Evolutionary conservation across 352 stramenopile genomes (phyloP).

Genomic region (Salisapilia sapeloensis): DNA sequence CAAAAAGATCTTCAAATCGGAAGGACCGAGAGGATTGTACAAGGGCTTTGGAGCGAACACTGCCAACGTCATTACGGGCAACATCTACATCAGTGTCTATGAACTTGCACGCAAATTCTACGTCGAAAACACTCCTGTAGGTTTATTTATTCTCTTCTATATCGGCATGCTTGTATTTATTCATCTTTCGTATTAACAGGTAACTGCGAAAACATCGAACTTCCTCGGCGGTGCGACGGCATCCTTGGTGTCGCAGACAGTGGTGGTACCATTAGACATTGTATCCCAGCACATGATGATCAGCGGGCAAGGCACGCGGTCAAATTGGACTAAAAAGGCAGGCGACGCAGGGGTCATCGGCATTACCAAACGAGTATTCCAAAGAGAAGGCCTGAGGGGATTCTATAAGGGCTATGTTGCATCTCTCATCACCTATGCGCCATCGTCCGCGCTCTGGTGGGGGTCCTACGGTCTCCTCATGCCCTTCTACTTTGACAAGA

Average conservation of each 20-base stretch:
- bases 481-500: constrained; percentile 42
- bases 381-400: constrained; percentile 39
- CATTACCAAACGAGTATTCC: constrained; percentile 47
- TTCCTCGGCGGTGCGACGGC: constrained; percentile 59
- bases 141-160: not conserved
- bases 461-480: constrained; percentile 70
- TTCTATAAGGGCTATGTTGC: constrained; percentile 77
- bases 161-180: constrained; percentile 2
- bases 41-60: constrained; percentile 80
- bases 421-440: constrained; percentile 75
- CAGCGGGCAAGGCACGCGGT: constrained; percentile 45
- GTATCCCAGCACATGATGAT: constrained; percentile 85
- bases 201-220: constrained; percentile 50
- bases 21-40: constrained; percentile 65
- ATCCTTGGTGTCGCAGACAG: constrained; percentile 70
- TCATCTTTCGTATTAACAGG: constrained; percentile 4
- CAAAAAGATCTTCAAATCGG: constrained; percentile 58
- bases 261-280: constrained; percentile 79
- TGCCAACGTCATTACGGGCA: constrained; percentile 71
- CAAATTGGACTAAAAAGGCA: constrained; percentile 7
- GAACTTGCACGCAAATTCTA: constrained; percentile 65
- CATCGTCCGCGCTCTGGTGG: constrained; percentile 79
- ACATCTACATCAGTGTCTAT: constrained; percentile 84
- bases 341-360: constrained; percentile 31
- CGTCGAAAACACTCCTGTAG: constrained; percentile 30